A percentile compares a stretch with the other conserved stretches of the same genome.
Evolutionary conservation across 208 protist species (phyloP).

Genomic region (Leptomonas seymouri): DNA sequence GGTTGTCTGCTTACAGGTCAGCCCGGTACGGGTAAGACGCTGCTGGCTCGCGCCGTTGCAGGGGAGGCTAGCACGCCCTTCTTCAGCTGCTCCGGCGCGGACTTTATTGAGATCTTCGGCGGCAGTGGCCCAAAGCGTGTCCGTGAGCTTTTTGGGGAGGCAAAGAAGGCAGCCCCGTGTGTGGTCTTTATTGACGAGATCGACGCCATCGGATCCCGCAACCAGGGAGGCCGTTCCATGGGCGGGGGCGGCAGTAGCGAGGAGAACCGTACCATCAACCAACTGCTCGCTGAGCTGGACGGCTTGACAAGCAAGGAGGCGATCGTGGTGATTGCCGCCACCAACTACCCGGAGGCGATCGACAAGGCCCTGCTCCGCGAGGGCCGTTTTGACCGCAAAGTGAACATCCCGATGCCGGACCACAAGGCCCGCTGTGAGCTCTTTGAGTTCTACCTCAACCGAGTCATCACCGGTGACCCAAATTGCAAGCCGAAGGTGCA

Average conservation of each 20-base stretch:
- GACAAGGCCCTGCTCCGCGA: slow-evolving; percentile 94
- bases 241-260: slow-evolving; percentile 89
- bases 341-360: slow-evolving; percentile 96
- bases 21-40: slow-evolving; percentile 98
- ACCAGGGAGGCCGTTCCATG: slow-evolving; percentile 82
- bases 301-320: slow-evolving; percentile 92
- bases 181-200: slow-evolving; percentile 99
- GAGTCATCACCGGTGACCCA: slow-evolving; percentile 87
- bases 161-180: slow-evolving; percentile 94
- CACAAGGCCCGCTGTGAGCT: slow-evolving; percentile 81
- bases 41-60: slow-evolving; percentile 97
- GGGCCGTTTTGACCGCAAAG: slow-evolving; percentile 93
- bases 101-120: slow-evolving; percentile 98
- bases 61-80: slow-evolving; percentile 96
- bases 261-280: slow-evolving; percentile 97
- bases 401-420: slow-evolving; percentile 94
- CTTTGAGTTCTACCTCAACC: slow-evolving; percentile 91
- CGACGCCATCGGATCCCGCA: slow-evolving; percentile 96
- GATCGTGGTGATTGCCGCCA: slow-evolving; percentile 98
- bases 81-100: slow-evolving; percentile 95
- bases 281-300: slow-evolving; percentile 97
- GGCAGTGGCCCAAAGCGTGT: slow-evolving; percentile 96
- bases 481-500: slow-evolving; percentile 87
- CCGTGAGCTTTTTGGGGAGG: slow-evolving; percentile 96
- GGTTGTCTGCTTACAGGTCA: slow-evolving; percentile 96